phyloP scores from a whole-genome alignment of 164 flowering plant species.

The Cinnamomum chago region DNA sequence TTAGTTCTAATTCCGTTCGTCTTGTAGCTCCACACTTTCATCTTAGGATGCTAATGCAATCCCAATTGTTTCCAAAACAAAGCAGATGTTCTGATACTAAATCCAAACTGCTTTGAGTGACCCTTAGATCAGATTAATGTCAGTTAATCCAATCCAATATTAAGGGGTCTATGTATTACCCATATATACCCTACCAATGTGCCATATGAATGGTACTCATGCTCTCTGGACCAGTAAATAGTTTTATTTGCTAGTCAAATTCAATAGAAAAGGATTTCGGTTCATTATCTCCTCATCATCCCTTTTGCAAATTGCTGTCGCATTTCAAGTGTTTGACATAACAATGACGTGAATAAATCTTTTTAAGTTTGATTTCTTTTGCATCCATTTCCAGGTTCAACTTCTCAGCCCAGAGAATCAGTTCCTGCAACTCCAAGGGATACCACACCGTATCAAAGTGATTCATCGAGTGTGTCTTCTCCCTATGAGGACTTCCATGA shows the following conservation, averaged over 20 bases:
- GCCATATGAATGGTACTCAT: background rate
- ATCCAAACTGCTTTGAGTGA: too few relatives aligned
- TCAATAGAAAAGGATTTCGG: background rate
- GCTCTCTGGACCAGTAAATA: background rate
- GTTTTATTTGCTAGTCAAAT: background rate
- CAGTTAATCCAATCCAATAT: too few relatives aligned
- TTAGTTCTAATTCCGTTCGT: too few relatives aligned
- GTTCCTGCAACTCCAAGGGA: constrained; percentile 65
- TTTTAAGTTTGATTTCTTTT: background rate
- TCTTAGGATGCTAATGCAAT: too few relatives aligned
- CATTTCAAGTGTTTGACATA: background rate
- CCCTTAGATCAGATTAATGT: too few relatives aligned
- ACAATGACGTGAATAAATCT: background rate
- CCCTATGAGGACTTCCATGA: constrained; percentile 77
- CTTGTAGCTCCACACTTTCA: too few relatives aligned
- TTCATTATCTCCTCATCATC: background rate
- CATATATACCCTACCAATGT: too few relatives aligned
- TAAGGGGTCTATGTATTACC: too few relatives aligned
- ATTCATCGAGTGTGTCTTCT: constrained; percentile 75
- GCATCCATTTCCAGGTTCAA: constrained; percentile 40
- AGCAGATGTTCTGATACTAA: too few relatives aligned
- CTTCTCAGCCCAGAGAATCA: constrained; percentile 70
- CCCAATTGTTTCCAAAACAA: too few relatives aligned
- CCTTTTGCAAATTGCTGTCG: background rate
- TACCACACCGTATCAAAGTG: constrained; percentile 59